Evolutionary conservation across 495 filamentous ascomycete species (phyloP).

Genomic region (Parachaetomium inaequale): DNA sequence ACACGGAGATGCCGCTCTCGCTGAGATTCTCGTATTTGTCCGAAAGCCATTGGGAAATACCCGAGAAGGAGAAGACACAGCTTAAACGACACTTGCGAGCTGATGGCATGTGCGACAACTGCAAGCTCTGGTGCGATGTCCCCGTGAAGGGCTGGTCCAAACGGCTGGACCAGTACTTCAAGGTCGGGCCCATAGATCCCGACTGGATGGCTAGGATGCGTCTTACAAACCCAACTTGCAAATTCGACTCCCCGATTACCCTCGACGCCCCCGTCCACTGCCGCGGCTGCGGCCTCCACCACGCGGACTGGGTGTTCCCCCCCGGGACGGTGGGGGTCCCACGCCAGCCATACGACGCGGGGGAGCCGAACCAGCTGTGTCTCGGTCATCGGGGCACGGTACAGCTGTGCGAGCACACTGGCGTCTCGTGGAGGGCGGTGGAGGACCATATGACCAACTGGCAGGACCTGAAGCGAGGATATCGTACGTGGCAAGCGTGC

Average conservation of each 20-base stretch:
- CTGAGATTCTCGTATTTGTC: not conserved
- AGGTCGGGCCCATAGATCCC: not conserved
- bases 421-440: not conserved
- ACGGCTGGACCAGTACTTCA: not conserved
- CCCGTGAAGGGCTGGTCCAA: not conserved
- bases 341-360: too few species aligned
- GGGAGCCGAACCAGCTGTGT: not conserved
- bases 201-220: too few species aligned
- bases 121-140: not conserved
- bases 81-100: not conserved
- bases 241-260: not conserved
- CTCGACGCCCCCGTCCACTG: not conserved
- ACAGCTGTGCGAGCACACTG: not conserved
- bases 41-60: not conserved
- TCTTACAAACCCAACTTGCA: not conserved
- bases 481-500: too few species aligned
- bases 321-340: too few species aligned
- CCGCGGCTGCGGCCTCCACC: not conserved
- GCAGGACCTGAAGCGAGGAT: too few species aligned
- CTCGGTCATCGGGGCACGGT: not conserved
- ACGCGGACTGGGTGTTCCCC: not conserved
- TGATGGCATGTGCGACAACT: not conserved
- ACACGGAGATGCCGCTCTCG: not conserved
- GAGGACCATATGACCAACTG: not conserved
- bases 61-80: not conserved